Evolutionary conservation across 148 eudicot genomes (phyloP).

Genomic region (Amaranthus palmeri): DNA sequence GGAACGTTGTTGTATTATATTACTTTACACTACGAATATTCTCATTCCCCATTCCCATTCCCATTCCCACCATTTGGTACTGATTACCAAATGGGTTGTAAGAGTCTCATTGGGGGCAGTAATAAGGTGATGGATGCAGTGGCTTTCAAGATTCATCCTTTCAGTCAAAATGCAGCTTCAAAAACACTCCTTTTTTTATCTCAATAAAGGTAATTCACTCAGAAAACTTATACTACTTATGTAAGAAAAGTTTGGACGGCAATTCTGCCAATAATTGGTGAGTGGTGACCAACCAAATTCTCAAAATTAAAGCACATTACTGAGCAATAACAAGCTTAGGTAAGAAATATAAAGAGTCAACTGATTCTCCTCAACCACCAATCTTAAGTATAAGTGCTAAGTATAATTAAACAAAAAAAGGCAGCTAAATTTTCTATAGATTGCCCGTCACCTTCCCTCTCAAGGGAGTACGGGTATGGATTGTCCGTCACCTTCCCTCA

Average conservation of each 20-base stretch:
- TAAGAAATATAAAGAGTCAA: not conserved
- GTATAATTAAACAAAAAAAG: not conserved
- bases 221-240: not conserved
- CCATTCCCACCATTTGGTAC: no score
- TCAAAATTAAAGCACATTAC: not conserved
- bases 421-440: not conserved
- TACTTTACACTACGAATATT: no score
- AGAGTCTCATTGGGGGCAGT: not conserved
- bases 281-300: not conserved
- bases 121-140: not conserved
- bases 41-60: no score
- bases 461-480: no score
- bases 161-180: not conserved
- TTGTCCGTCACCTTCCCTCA: no score
- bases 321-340: not conserved
- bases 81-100: no score
- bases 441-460: not conserved
- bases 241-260: not conserved
- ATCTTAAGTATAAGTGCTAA: not conserved
- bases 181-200: not conserved
- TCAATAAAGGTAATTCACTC: not conserved
- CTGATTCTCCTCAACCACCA: not conserved
- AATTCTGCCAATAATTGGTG: not conserved
- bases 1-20: no score
- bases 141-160: not conserved